Evolutionary conservation across 2,329 filamentous ascomycete genomes (phyloP).

Genomic region (Mollisiaceae sp.): DNA sequence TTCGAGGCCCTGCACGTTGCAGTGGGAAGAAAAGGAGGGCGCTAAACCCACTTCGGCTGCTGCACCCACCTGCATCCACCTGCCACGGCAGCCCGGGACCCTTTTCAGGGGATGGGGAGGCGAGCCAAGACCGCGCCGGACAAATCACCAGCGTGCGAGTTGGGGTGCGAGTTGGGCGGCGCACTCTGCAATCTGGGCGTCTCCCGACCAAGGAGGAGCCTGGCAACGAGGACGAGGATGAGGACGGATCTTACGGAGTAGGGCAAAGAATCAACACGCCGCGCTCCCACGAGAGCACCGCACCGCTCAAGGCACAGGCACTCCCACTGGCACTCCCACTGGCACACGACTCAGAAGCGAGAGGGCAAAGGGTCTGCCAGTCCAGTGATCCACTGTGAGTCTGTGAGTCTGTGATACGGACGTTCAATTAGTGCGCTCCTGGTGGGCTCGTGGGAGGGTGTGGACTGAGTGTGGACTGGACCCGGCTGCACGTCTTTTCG

Average conservation of each 20-base stretch:
- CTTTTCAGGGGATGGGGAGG: no score
- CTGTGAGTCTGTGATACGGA: neutral
- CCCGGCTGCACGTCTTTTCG: neutral
- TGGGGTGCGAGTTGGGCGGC: neutral
- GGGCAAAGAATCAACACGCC: neutral
- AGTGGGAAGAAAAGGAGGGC: constrained; percentile 4
- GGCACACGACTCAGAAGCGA: neutral
- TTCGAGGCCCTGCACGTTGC: neutral
- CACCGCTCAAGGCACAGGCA: neutral
- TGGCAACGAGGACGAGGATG: no score
- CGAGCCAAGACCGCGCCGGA: neutral
- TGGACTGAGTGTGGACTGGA: no score
- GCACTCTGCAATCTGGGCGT: neutral
- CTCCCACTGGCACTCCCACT: no score
- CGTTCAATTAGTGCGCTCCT: no score
- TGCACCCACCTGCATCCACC: no score
- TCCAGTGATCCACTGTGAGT: constrained; percentile 3
- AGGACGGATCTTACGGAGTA: no score
- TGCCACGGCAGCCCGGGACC: no score
- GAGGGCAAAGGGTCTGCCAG: neutral
- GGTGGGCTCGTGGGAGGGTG: no score
- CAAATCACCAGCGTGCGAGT: neutral
- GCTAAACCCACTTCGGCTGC: no score
- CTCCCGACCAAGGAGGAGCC: no score
- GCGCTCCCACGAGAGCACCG: neutral